Conservation (phyloP, 2,329 filamentous ascomycete genomes). For the Fusarium paranaense region DNA sequence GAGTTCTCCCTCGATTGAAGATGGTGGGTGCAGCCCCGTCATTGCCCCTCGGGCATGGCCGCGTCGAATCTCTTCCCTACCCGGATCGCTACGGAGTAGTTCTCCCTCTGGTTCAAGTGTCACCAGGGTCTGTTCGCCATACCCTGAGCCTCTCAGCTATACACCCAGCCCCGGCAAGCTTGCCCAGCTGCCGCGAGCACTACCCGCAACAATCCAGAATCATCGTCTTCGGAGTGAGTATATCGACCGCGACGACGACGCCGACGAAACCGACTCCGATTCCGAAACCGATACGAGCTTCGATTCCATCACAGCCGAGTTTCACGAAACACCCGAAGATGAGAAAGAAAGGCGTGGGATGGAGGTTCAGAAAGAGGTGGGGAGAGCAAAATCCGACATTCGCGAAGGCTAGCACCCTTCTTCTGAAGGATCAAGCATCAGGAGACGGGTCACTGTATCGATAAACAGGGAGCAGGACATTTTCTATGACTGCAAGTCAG, state of each 20-base stretch:
- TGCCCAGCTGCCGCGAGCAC: slow-evolving; percentile 28
- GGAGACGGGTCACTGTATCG: neutral
- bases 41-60: slow-evolving; percentile 55
- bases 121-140: slow-evolving; percentile 52
- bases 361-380: slow-evolving; percentile 1
- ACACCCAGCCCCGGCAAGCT: slow-evolving; percentile 34
- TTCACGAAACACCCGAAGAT: slow-evolving; percentile 8
- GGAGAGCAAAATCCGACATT: neutral
- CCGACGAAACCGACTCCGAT: slow-evolving; percentile 17
- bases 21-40: slow-evolving; percentile 82
- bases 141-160: slow-evolving; percentile 53
- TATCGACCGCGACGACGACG: slow-evolving; percentile 46
- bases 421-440: slow-evolving; percentile 6
- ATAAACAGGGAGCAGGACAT: slow-evolving; percentile 20
- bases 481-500: slow-evolving; percentile 32
- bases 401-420: slow-evolving; percentile 39
- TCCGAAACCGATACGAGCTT: slow-evolving; percentile 12
- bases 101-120: slow-evolving; percentile 42
- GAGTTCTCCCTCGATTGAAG: slow-evolving; percentile 97
- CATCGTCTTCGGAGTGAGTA: slow-evolving; percentile 65
- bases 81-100: slow-evolving; percentile 48
- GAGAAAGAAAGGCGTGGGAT: neutral
- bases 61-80: slow-evolving; percentile 57
- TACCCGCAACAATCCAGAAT: slow-evolving; percentile 43
- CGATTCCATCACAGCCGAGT: slow-evolving; percentile 23